Base-by-base conservation (phyloP, 2,329 filamentous ascomycete genomes). In the Dactylellina leptospora region DNA sequence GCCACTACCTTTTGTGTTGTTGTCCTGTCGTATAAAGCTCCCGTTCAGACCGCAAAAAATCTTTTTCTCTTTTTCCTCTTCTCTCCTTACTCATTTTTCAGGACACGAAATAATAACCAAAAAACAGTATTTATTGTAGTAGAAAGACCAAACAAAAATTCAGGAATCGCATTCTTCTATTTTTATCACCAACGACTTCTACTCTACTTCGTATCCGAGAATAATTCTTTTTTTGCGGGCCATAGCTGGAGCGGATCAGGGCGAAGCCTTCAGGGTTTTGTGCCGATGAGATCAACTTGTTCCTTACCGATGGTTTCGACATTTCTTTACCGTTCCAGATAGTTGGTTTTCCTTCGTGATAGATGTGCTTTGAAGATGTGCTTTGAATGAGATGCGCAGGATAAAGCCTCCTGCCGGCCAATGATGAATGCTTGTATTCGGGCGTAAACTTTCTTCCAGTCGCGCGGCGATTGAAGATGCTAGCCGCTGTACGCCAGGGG, bases 151-250 rank as follows among this genome's bases (percentile, higher is more conserved):
- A 3, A 38, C 11, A 20, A n/a, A 53, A 20, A 53, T 6, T 13
- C 11, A 10, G 13, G 27, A 22, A 38, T 53, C 23, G 20, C 18
- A 5, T 36, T 27, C 10, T 9, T 28, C 8, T 27, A 27, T 50
- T 48, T 36, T 45, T 20, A 38, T 48, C 30, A 62, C 50, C 50
- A 59, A 47, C 53, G 22, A 28, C 44, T 68, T 47, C 36, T 59
- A 68, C 62, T 68, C 62, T 68, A 68, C 62, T 68, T 68, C 62
- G 62, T 68, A 68, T 68, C 62, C 62, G 44, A 68, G 62, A 68
- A 23, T 33, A 40, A n/a, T 50, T 66, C 30, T 51, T 40, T 55
- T 51, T 44, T 23, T 20, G 23, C 54, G 62, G 28, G 54, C 62
- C 62, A 68, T 68, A 68, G 62, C 62, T 68, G 62, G 62, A 68